phyloP scores from a whole-genome alignment of 495 filamentous ascomycete species.

The Tuber indicum region DNA sequence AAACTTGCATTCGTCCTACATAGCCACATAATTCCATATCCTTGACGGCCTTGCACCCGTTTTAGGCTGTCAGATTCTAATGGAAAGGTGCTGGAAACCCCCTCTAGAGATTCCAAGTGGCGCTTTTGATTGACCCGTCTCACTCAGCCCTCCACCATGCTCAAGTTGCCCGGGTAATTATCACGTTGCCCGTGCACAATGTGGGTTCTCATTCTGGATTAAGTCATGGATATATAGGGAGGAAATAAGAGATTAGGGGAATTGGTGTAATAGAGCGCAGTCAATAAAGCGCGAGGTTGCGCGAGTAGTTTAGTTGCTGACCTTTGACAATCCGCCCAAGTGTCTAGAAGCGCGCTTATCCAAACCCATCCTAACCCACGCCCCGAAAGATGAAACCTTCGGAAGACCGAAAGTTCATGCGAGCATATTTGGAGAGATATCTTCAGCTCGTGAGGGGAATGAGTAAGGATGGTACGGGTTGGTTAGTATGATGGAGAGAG shows the following conservation, averaged over 20 bases:
- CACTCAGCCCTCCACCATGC: not conserved
- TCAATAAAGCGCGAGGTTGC: not conserved
- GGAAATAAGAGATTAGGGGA: not conserved
- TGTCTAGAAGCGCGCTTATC: not conserved
- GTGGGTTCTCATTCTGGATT: not conserved
- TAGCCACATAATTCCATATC: not conserved
- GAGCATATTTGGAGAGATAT: not conserved
- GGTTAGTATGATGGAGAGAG: not conserved
- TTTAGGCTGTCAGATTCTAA: not conserved
- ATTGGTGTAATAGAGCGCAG: not conserved
- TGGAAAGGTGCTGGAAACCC: not conserved
- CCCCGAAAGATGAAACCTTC: not conserved
- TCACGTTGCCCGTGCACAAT: not conserved
- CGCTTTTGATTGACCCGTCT: not conserved
- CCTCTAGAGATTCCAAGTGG: not conserved
- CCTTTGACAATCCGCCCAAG: not conserved
- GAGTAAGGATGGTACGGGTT: not conserved
- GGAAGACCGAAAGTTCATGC: not conserved
- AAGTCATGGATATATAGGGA: not conserved
- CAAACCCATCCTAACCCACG: not conserved
- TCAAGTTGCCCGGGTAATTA: not conserved
- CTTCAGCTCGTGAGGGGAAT: not conserved
- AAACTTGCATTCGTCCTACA: not conserved
- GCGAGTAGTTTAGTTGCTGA: not conserved
- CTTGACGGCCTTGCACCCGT: not conserved